Evolutionary conservation across 176 grass and related monocot species (phyloP), one percentile per base, ranked within the genome.

Genomic region (Poa annua): DNA sequence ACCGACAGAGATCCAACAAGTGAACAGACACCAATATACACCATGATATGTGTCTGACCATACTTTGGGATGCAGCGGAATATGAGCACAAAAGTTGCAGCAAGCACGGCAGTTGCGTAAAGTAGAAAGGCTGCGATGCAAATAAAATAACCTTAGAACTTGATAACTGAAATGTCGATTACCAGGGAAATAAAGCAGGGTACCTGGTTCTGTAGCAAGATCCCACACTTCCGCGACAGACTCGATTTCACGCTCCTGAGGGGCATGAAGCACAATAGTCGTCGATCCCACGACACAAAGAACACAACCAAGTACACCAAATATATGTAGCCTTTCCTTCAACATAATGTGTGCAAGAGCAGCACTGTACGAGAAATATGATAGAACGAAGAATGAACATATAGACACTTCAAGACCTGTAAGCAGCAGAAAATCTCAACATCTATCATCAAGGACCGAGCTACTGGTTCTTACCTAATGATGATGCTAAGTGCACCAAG

Each of bases 241-340:
- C 52, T 98, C 90, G 71, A 98, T 98, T 70, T 82, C 79, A 56
- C 92, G 90, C 84, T 98, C 95, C 70, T 93, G 95, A 56, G 95
- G 95, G 26, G 95, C 95, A 89, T 95, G 95, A 17, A 98, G 95
- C 45, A 98, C 95, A 86, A 98, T 98, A 48, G 95, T 95, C 50
- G 95, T 97, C 51, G 92, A 97, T 32, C 95, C 95, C 69, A 97
- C 92, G 56, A 94, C 95, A 94, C 95, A 98, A n/a, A 98, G 90
- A 60, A 87, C 82, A 88, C 95, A 98, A 6, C 95, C 95, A 53
- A 98, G 86, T 62, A 98, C 90, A 74, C 95, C 95, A 82, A 98
- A 98, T 64, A 98, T 91, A 75, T 98, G 95, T 79, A 97, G 79
- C 84, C 88, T 97, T 82, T 97, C 95, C 53, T 86, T 83, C 80